phyloP scores from a whole-genome alignment of 208 protist species.

The Acanthamoeba sp. region DNA sequence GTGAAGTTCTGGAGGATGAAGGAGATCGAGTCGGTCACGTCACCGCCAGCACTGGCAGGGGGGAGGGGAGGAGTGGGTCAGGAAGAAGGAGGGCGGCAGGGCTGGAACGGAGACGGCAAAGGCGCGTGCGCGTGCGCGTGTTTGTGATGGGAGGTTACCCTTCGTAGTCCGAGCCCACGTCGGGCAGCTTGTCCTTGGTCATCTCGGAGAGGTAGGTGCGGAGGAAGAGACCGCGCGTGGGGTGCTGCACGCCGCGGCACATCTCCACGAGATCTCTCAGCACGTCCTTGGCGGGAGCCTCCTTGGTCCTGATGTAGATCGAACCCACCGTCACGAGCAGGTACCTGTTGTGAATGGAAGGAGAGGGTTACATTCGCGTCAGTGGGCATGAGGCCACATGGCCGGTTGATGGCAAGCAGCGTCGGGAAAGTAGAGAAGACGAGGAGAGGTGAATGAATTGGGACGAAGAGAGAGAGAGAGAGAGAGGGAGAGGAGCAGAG shows the following conservation, averaged over 20 bases:
- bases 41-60: conserved; percentile 86
- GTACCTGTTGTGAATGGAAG: conserved; percentile 53
- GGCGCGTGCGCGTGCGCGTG: too few relatives aligned
- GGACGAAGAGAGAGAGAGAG: conserved; percentile 95
- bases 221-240: conserved; percentile 98
- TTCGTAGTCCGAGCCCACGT: conserved; percentile 87
- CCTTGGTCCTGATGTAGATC: conserved; percentile 95
- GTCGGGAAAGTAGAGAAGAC: background rate
- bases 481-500: too few relatives aligned
- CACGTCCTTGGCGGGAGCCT: conserved; percentile 95
- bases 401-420: background rate
- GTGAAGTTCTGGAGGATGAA: conserved; percentile 98
- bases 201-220: conserved; percentile 97
- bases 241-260: conserved; percentile 99
- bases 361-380: background rate
- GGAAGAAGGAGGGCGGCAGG: conserved; percentile 49
- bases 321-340: conserved; percentile 95
- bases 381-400: background rate
- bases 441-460: conserved; percentile 96
- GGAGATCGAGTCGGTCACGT: conserved; percentile 94
- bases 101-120: too few relatives aligned
- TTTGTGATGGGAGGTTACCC: background rate
- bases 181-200: conserved; percentile 97
- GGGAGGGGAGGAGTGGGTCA: background rate
- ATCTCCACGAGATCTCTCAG: conserved; percentile 98